Percentiles rank a stretch among this genome's conserved stretches.
These are phyloP conservation scores for Kwoniella pini DNA, from an alignment of 768 basidiomycete species.

Conservation along the genomic window DNA sequence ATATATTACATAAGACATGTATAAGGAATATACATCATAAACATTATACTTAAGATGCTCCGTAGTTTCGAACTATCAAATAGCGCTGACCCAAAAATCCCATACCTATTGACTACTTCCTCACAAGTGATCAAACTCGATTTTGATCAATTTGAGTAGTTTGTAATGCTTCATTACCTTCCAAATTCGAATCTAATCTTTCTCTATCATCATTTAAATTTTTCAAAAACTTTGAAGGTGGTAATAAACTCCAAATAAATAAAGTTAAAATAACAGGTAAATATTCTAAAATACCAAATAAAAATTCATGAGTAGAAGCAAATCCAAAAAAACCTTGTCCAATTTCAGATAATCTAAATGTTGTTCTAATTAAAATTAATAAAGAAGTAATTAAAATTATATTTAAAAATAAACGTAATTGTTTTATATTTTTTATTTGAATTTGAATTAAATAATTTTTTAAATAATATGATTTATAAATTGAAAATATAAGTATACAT, in stretches of 20 bases:
- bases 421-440: neutral
- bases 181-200: neutral
- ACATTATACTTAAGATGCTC: neutral
- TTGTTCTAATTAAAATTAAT: conserved; percentile 51
- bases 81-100: too few species aligned
- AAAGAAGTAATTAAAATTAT: conserved; percentile 43
- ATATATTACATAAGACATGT: neutral
- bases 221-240: conserved; percentile 21
- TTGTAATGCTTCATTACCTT: neutral
- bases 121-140: too few species aligned
- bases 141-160: neutral
- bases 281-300: conserved; percentile 48
- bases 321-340: conserved; percentile 50
- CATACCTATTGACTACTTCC: too few species aligned
- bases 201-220: neutral
- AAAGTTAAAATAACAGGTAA: conserved; percentile 44
- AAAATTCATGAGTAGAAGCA: conserved; percentile 40
- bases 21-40: neutral
- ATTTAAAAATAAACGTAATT: conserved; percentile 33
- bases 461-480: conserved; percentile 25
- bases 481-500: conserved; percentile 38
- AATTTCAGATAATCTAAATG: conserved; percentile 55
- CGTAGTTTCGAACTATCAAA: too few species aligned
- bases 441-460: neutral
- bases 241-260: conserved; percentile 34